Conservation (phyloP, 192 early-diverging fungal species). For the Umbelopsis ramanniana region DNA sequence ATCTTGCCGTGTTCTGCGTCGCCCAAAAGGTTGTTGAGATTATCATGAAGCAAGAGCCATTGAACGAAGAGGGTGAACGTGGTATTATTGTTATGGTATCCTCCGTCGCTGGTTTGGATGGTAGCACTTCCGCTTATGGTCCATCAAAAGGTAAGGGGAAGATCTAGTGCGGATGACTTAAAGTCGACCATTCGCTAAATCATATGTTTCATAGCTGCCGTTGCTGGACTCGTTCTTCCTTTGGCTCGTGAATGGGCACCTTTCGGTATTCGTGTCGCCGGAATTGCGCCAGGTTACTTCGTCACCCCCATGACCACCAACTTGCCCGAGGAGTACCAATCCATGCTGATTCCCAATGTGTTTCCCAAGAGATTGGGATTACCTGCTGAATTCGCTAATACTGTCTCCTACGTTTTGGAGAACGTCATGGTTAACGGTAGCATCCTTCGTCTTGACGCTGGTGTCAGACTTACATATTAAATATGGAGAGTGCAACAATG, state of each 20-base stretch:
- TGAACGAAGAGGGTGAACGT: constrained; percentile 38
- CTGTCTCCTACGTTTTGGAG: constrained; percentile 46
- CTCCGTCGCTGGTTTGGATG: constrained; percentile 54
- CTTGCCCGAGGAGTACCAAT: too few species aligned
- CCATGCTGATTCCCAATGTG: too few species aligned
- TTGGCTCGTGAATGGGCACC: constrained; percentile 52
- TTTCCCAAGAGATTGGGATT: constrained; percentile 31
- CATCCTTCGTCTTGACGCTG: constrained; percentile 52
- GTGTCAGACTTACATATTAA: constrained; percentile 22
- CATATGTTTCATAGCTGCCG: constrained; percentile 43
- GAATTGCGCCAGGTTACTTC: constrained; percentile 37
- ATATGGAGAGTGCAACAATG: too few species aligned
- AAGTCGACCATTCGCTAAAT: neutral
- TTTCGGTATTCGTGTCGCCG: constrained; percentile 41
- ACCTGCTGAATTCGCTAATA: constrained; percentile 49
- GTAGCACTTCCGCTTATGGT: constrained; percentile 54
- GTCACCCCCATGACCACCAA: too few species aligned
- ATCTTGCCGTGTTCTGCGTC: neutral
- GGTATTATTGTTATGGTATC: constrained; percentile 58
- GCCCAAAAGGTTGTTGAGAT: too few species aligned
- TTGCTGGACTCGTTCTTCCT: constrained; percentile 50
- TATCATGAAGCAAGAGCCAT: too few species aligned
- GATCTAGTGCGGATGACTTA: too few species aligned
- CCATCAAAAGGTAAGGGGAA: constrained; percentile 31
- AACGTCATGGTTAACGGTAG: constrained; percentile 53